Conservation (phyloP, 2,329 filamentous ascomycete genomes). For the Ophiostoma perfectum region DNA sequence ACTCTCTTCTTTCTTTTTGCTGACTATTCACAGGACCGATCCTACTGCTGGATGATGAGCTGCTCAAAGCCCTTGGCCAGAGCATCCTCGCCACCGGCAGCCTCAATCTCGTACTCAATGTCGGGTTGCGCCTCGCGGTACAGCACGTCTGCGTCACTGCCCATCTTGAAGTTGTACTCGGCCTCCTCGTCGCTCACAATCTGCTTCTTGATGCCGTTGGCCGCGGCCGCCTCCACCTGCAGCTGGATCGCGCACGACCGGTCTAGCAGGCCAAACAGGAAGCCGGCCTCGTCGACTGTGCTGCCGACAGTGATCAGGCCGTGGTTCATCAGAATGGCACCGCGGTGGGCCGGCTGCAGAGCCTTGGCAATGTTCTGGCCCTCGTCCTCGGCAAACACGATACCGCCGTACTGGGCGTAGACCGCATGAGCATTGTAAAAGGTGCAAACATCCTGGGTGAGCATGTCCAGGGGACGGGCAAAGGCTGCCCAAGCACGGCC, state of each 20-base stretch:
- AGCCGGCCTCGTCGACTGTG: constrained; percentile 60
- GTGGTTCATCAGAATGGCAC: constrained; percentile 55
- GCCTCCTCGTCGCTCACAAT: constrained; percentile 37
- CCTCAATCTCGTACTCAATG: constrained; percentile 43
- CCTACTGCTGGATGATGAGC: constrained; percentile 22
- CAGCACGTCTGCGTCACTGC: constrained; percentile 41
- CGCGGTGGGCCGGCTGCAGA: constrained; percentile 47
- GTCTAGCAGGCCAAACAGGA: constrained; percentile 55
- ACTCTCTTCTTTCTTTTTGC: background rate
- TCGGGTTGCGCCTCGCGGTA: constrained; percentile 45
- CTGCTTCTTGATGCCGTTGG: constrained; percentile 29
- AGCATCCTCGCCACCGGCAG: constrained; percentile 34
- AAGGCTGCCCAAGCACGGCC: constrained; percentile 56
- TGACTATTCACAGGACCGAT: background rate
- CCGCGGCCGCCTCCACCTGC: constrained; percentile 51
- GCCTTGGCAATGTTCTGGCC: constrained; percentile 46
- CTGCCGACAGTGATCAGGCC: constrained; percentile 55
- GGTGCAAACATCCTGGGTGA: constrained; percentile 52
- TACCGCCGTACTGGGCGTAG: constrained; percentile 53
- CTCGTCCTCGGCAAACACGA: constrained; percentile 53
- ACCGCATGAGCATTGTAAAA: constrained; percentile 54
- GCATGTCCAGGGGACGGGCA: constrained; percentile 51
- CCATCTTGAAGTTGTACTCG: constrained; percentile 41
- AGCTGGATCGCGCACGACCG: constrained; percentile 63
- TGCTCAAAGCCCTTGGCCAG: constrained; percentile 31